Percentiles rank a stretch among this genome's conserved stretches.
Conservation (phyloP, 2,329 filamentous ascomycete genomes). For the Podosphaera fusca region DNA sequence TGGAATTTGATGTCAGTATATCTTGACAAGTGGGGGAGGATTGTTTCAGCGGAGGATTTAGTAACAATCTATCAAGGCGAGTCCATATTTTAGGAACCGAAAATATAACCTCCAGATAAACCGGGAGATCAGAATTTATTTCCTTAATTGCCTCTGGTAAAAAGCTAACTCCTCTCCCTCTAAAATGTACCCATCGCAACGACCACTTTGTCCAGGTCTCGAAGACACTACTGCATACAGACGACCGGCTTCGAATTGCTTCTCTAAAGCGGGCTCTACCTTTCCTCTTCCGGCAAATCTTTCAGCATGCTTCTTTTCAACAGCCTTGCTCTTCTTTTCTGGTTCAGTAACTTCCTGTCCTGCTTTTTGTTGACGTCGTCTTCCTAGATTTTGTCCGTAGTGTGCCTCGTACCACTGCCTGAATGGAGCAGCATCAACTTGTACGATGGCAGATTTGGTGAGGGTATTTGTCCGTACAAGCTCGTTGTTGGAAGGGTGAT, state of each 20-base stretch:
- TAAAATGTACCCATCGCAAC: conserved; percentile 90
- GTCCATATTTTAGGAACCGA: conserved; percentile 13
- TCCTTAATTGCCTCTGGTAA: conserved; percentile 99
- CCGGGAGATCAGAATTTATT: conserved; percentile 36
- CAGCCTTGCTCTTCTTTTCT: conserved; percentile 72
- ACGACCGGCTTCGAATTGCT: conserved; percentile 98
- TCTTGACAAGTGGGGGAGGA: no score
- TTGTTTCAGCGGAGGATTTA: not conserved
- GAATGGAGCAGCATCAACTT: conserved; percentile 97
- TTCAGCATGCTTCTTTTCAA: conserved; percentile 89
- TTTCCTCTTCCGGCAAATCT: conserved; percentile 69
- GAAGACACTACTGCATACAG: conserved; percentile 82
- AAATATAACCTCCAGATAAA: conserved; percentile 12
- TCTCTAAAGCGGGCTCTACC: conserved; percentile 81
- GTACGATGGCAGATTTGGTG: conserved; percentile 95
- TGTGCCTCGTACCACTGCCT: conserved; percentile 99
- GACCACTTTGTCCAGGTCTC: conserved; percentile 89
- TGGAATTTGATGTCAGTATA: no score
- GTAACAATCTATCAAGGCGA: conserved; percentile 10
- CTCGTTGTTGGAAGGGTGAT: conserved; percentile 99
- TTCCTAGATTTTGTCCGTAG: conserved; percentile 80
- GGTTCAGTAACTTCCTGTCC: conserved; percentile 21
- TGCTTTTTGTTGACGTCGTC: conserved; percentile 67
- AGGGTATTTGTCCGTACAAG: conserved; percentile 99
- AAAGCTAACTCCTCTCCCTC: conserved; percentile 99